These are phyloP conservation scores for Trametes hirsuta DNA, from an alignment of 1,284 basidiomycete genomes.

Conservation along the genomic window DNA sequence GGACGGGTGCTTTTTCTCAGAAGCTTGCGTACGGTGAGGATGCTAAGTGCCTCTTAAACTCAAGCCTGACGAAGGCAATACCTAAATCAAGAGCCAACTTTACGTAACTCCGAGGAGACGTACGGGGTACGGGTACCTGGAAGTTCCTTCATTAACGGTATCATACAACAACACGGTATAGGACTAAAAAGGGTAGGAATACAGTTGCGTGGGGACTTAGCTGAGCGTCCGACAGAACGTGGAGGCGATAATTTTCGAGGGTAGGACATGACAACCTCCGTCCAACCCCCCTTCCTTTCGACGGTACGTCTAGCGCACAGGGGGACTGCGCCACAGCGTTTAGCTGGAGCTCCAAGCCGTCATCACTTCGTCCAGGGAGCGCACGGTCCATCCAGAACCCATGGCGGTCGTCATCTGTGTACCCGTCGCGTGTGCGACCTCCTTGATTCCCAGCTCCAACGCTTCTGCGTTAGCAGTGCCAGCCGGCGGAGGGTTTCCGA, in stretches of 20 bases:
- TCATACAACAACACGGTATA: conserved; percentile 13
- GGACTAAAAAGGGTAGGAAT: background rate
- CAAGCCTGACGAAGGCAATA: background rate
- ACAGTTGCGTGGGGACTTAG: background rate
- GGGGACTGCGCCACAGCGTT: background rate
- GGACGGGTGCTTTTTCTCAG: background rate
- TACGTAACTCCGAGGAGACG: background rate
- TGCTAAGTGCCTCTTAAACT: background rate
- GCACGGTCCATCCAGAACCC: conserved; percentile 68
- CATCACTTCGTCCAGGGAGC: conserved; percentile 65
- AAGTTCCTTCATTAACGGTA: background rate
- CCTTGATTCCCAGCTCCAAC: conserved; percentile 65
- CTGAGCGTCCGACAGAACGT: background rate
- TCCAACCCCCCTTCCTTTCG: background rate
- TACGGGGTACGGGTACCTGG: background rate
- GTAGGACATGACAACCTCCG: background rate
- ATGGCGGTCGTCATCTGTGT: conserved; percentile 66
- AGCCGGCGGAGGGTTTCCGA: conserved; percentile 49
- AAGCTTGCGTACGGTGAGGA: background rate
- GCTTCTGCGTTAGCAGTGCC: conserved; percentile 50
- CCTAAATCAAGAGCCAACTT: background rate
- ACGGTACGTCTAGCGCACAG: too few species aligned
- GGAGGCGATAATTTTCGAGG: background rate
- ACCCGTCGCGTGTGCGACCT: conserved; percentile 68
- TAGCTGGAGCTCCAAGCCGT: conserved; percentile 48